These are phyloP conservation scores for Suhomyces xylopsoci DNA, from an alignment of 805 yeast species.

Conservation along the genomic window DNA sequence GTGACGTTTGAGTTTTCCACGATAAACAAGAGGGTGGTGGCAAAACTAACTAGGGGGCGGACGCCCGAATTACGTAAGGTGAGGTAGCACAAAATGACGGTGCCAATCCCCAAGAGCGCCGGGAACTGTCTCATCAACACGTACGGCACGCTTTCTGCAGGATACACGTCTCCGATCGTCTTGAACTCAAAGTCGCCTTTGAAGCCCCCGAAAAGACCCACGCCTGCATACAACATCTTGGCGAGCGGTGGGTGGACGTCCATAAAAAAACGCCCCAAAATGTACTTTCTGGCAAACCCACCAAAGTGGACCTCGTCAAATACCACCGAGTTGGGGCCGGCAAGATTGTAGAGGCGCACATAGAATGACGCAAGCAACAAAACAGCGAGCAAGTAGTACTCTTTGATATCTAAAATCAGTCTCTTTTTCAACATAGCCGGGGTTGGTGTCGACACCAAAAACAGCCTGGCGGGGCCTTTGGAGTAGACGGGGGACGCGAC, in stretches of 20 bases:
- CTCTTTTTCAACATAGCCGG: slow-evolving; percentile 29
- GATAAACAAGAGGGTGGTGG: slow-evolving; percentile 54
- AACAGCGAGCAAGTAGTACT: slow-evolving; percentile 27
- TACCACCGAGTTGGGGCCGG: slow-evolving; percentile 76
- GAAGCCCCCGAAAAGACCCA: slow-evolving; percentile 66
- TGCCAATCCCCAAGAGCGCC: slow-evolving; percentile 64
- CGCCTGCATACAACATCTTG: slow-evolving; percentile 70
- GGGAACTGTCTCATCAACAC: slow-evolving; percentile 67
- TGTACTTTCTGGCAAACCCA: slow-evolving; percentile 87
- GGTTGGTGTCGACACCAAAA: slow-evolving; percentile 51
- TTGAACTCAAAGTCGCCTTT: slow-evolving; percentile 67
- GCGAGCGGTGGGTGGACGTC: slow-evolving; percentile 82
- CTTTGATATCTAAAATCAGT: slow-evolving; percentile 17
- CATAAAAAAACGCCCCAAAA: slow-evolving; percentile 61
- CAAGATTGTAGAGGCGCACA: slow-evolving; percentile 61
- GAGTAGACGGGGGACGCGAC: slow-evolving; percentile 32
- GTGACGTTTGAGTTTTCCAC: slow-evolving; percentile 70
- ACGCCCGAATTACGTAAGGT: slow-evolving; percentile 74
- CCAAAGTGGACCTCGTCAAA: slow-evolving; percentile 96
- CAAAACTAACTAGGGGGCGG: slow-evolving; percentile 57
- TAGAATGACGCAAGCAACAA: slow-evolving; percentile 49
- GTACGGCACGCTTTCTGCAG: slow-evolving; percentile 54
- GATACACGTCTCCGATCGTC: slow-evolving; percentile 62
- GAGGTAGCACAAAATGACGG: slow-evolving; percentile 61
- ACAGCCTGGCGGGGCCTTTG: slow-evolving; percentile 55